phyloP scores from a whole-genome alignment of 108 stramenopile genomes.

The Aurantiochytrium sp. region DNA sequence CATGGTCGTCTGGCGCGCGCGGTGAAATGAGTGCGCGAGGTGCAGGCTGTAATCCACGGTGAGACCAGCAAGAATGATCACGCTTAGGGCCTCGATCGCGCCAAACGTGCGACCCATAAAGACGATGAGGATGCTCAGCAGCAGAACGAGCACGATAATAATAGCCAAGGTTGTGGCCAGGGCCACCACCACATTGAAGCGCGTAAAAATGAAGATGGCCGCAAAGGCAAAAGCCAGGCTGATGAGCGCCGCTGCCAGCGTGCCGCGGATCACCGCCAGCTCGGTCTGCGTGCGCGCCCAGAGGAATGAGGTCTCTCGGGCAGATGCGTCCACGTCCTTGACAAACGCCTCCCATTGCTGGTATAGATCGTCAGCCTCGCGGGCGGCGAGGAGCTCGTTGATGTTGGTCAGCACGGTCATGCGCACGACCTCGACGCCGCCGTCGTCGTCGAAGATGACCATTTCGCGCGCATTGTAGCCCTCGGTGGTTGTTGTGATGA shows the following conservation, averaged over 20 bases:
- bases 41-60: constrained; percentile 1
- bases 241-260: background rate
- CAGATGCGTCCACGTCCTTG: background rate
- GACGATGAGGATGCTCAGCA: background rate
- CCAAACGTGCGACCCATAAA: constrained; percentile 1
- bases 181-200: background rate
- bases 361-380: background rate
- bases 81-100: constrained; percentile 1
- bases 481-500: background rate
- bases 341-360: background rate
- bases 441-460: background rate
- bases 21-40: background rate
- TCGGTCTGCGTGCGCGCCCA: constrained; percentile 29
- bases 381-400: background rate
- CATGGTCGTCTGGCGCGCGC: background rate
- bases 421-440: background rate
- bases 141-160: background rate
- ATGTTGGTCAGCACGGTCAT: constrained; percentile 19
- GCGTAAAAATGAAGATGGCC: background rate
- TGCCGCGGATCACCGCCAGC: background rate
- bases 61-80: background rate
- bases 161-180: background rate
- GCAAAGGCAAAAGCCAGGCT: background rate
- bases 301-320: background rate
- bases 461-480: background rate